Evolutionary conservation across 208 protist genomes (phyloP), one percentile per base, ranked within the genome.

Genomic region (Strigomonas culicis): DNA sequence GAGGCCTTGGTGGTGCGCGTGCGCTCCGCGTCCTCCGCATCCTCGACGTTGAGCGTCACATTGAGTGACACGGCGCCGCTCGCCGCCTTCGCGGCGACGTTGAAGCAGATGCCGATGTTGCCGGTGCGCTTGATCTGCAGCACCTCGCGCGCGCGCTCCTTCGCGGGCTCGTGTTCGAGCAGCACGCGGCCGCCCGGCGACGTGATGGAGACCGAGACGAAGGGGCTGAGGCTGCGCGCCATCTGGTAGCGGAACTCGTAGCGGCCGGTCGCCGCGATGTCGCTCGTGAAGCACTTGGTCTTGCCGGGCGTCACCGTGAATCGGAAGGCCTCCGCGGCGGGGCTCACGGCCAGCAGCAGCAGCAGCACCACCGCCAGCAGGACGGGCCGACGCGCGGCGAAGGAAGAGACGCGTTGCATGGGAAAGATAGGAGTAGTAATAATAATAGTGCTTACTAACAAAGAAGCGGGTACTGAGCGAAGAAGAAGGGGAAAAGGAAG

Each of bases 231-330:
- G 59, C 73, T 83, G 63, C 76, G 70, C 21, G 77, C 50, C 82
- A 93, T 90, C 51, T 72, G 74, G 71, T 93, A 93, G 53, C 78
- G 82, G 21, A 93, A 36, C 58, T 90, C 77, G 59, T 86, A 88
- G 34, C 81, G 82, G 22, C 78, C 82, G 11, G 68, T 68, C 58
- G 84, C 78, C 2, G 63, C 60, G 8, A 85, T 52, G 8, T 82
- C 66, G 49, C 68, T 72, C 2, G 86, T 88, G 63, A 90, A 93
- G 70, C 86, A 93, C 55, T 85, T 93, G 24, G 60, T 44, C 30
- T 71, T 74, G 6, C 82, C 86, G 1, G 86, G 82, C 0, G 62
- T 50, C 1, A 80, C 56, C 31, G 78, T 79, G 70, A 93, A 93
- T 66, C 81, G 78, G 56, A 93, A 90, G 4, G 72, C 83, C 0